Conservation (phyloP, 2,329 filamentous ascomycete genomes). For the Fusarium virguliforme region DNA sequence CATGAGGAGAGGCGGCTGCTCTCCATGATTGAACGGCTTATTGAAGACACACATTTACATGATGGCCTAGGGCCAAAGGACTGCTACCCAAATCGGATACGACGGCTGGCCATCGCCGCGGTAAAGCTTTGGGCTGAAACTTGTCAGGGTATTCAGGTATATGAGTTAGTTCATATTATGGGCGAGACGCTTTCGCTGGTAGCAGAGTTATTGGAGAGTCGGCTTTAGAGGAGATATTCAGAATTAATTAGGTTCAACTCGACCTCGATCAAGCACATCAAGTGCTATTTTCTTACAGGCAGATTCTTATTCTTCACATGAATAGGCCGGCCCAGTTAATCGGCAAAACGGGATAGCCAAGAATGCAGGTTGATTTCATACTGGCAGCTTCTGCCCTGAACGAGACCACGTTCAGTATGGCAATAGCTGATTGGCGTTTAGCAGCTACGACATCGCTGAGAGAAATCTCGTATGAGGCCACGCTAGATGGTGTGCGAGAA, state of each 20-base stretch:
- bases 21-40: neutral
- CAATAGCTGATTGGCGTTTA: too few relatives aligned
- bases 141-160: conserved; percentile 3
- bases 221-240: neutral
- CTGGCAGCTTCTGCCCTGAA: too few relatives aligned
- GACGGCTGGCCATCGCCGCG: conserved; percentile 1
- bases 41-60: conserved; percentile 1
- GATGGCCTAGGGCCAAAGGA: neutral
- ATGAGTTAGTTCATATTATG: conserved; percentile 5
- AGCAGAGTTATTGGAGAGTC: conserved; percentile 1
- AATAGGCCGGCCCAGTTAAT: too few relatives aligned
- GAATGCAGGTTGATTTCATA: too few relatives aligned
- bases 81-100: conserved; percentile 7
- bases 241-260: neutral
- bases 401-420: too few relatives aligned
- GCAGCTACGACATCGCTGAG: too few relatives aligned
- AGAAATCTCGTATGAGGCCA: too few relatives aligned
- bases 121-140: conserved; percentile 13
- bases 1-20: conserved; percentile 1
- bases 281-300: too few relatives aligned
- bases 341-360: too few relatives aligned
- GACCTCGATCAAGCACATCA: too few relatives aligned
- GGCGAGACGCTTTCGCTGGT: conserved; percentile 8
- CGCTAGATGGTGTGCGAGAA: too few relatives aligned
- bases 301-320: too few relatives aligned